Evolutionary conservation across 1,139 yeast genomes (phyloP), one percentile per base, ranked within the genome.

Genomic region (Yamadazyma siamensis): DNA sequence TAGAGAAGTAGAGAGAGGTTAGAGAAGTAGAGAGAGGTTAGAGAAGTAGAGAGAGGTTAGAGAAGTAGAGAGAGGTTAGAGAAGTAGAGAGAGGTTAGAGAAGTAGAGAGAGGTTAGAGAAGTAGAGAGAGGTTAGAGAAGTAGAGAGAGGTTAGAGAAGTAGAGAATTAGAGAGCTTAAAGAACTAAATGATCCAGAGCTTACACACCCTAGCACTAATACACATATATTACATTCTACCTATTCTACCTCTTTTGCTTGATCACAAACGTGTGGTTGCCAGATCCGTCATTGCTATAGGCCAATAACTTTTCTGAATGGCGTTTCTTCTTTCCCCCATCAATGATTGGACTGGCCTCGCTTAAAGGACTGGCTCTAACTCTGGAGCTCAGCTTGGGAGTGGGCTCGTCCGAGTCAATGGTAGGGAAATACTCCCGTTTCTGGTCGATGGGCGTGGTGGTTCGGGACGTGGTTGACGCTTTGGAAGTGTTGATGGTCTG

Each of bases 271-370:
- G 65, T 55, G 41, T 60, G 67, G 37, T 58, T 61, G 6, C 70
- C 70, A 17, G 69, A 53, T 13, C 65, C 67, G 47, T 66, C 73
- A 46, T 53, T 65, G 21, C 65, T 54, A 44, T 63, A 67, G 13
- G 72, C 71, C 54, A 67, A 44, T 55, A 67, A 50, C 41, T 65
- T 47, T 40, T 68, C 56, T 13, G 40, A 34, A 9, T 38, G 38
- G 15, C 46, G 44, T 39, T 52, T 59, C 41, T 55, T 60, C 34
- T 49, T 47, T 14, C 26, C 21, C 11, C 22, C 21, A 16, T 38
- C 27, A 25, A 49, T 40, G 4, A 60, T 56, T n/a, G n/a, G n/a
- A 36, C 58, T 52, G 19, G 49, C 39, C 4, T 57, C 58, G 37
- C 59, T 54, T 21, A 50, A 22, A 3, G 49, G 40, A 31, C 61